phyloP scores from a whole-genome alignment of 2,329 filamentous ascomycete genomes.

The Alternaria solani region DNA sequence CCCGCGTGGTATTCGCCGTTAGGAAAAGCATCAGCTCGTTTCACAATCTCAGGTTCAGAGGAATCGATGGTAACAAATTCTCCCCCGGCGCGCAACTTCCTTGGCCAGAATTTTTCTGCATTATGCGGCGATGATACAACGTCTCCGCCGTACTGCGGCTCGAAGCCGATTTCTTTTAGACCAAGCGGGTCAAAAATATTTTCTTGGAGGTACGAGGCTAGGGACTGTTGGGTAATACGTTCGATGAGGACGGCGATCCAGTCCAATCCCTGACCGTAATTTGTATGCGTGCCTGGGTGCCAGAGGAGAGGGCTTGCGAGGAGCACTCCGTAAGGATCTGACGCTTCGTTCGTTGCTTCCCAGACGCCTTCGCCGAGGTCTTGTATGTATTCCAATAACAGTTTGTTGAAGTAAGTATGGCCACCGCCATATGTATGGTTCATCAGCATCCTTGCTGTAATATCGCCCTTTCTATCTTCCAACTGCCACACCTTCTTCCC shows the following conservation, averaged over 20 bases:
- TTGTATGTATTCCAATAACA: conserved; percentile 36
- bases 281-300: conserved; percentile 59
- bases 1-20: background rate
- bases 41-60: background rate
- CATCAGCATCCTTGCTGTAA: conserved; percentile 51
- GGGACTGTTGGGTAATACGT: conserved; percentile 46
- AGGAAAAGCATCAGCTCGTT: background rate
- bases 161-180: conserved; percentile 21
- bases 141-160: conserved; percentile 40
- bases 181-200: conserved; percentile 32
- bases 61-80: background rate
- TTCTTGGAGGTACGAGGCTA: conserved; percentile 40
- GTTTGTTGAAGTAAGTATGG: conserved; percentile 48
- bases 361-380: conserved; percentile 15
- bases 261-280: conserved; percentile 55
- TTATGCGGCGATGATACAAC: conserved; percentile 46
- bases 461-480: conserved; percentile 19
- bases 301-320: conserved; percentile 31
- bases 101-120: conserved; percentile 59
- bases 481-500: conserved; percentile 22
- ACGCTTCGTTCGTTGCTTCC: conserved; percentile 23
- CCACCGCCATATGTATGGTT: conserved; percentile 60
- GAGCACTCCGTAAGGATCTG: conserved; percentile 18
- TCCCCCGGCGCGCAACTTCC: conserved; percentile 1
- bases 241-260: conserved; percentile 60